Conservation (phyloP, 1,284 basidiomycete species). For the Cryptococcus amylolentus region DNA sequence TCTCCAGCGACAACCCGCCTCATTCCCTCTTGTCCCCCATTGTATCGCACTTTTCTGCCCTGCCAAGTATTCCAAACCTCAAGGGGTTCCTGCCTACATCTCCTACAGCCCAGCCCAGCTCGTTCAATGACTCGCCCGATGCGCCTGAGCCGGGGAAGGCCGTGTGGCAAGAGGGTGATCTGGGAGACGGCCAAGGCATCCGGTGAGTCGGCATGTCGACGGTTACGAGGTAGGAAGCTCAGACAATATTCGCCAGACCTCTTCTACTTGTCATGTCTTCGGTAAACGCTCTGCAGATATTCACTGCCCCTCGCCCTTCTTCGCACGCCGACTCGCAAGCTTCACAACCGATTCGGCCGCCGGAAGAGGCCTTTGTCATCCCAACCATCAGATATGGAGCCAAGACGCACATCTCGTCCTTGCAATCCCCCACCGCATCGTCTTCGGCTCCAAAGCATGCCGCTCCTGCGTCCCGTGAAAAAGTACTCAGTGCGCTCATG, state of each 20-base stretch:
- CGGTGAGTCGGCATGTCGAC: constrained; percentile 8
- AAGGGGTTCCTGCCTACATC: constrained; percentile 29
- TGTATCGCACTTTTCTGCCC: constrained; percentile 16
- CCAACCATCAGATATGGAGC: constrained; percentile 22
- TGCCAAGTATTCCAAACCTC: constrained; percentile 22
- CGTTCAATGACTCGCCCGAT: neutral
- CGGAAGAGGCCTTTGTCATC: constrained; percentile 35
- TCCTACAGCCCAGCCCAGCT: constrained; percentile 3
- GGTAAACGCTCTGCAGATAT: constrained; percentile 33
- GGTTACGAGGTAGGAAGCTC: neutral
- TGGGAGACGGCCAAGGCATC: constrained; percentile 26
- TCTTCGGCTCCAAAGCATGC: neutral
- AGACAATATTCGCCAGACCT: constrained; percentile 14
- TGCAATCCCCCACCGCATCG: neutral
- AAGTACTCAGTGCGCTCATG: constrained; percentile 8
- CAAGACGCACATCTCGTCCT: neutral
- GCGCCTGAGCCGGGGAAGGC: constrained; percentile 8
- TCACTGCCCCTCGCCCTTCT: constrained; percentile 13
- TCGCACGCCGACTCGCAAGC: constrained; percentile 37
- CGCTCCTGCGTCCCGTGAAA: neutral
- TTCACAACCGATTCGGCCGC: constrained; percentile 28
- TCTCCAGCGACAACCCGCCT: constrained; percentile 16
- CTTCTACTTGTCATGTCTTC: constrained; percentile 27
- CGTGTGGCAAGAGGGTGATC: constrained; percentile 32
- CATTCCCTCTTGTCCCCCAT: constrained; percentile 30